phyloP scores from a whole-genome alignment of 2,329 filamentous ascomycete species.

The Scolecobasidium constrictum region DNA sequence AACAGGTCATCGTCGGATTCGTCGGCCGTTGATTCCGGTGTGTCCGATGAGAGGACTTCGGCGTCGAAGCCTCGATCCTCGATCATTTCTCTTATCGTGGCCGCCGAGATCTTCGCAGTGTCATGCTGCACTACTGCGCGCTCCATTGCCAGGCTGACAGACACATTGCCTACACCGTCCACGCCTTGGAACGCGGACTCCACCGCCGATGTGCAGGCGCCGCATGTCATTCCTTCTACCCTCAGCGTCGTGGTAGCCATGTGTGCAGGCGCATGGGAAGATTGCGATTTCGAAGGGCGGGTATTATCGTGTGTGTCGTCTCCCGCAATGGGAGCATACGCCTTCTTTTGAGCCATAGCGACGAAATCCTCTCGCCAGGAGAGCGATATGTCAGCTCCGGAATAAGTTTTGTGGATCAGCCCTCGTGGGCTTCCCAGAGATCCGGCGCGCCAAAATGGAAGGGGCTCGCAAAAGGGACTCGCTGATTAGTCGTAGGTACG shows the following conservation, averaged over 20 bases:
- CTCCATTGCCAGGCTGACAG: slow-evolving; percentile 89
- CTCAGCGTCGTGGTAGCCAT: slow-evolving; percentile 87
- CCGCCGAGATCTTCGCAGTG: slow-evolving; percentile 59
- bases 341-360: no score
- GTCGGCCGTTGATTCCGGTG: slow-evolving; percentile 43
- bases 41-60: slow-evolving; percentile 71
- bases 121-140: slow-evolving; percentile 92
- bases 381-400: no score
- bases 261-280: no score
- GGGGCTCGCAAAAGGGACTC: no score
- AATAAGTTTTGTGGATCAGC: no score
- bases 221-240: slow-evolving; percentile 80
- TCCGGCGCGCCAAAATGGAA: no score
- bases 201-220: slow-evolving; percentile 90
- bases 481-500: no score
- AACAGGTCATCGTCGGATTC: slow-evolving; percentile 22
- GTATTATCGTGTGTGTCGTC: no score
- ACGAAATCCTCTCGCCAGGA: no score
- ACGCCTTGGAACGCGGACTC: slow-evolving; percentile 81
- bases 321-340: no score
- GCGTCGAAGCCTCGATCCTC: slow-evolving; percentile 90
- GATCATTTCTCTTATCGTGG: slow-evolving; percentile 72
- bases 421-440: no score
- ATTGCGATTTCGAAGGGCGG: no score
- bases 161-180: slow-evolving; percentile 72